Conservation (phyloP, 768 basidiomycete species). For the Lentinula detonsa region DNA sequence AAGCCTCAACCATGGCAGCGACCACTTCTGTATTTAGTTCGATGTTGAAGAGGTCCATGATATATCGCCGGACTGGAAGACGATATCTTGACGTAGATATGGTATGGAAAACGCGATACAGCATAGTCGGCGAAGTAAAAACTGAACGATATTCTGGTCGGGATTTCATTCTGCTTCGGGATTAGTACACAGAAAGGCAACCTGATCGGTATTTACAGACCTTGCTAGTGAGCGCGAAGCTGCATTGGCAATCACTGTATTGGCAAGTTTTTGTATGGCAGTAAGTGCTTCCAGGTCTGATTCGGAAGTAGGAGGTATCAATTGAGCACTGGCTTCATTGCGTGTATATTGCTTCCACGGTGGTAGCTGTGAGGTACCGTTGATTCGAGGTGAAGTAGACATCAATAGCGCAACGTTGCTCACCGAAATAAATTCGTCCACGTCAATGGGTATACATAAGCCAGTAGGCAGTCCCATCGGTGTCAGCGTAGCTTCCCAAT, state of each 20-base stretch:
- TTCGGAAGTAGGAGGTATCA: conserved; percentile 61
- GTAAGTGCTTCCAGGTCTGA: conserved; percentile 80
- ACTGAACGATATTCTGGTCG: conserved; percentile 67
- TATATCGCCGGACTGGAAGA: conserved; percentile 86
- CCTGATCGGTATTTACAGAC: conserved; percentile 32
- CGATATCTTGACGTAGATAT: conserved; percentile 89
- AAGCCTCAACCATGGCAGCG: conserved; percentile 45
- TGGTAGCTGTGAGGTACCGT: conserved; percentile 50
- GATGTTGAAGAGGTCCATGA: conserved; percentile 88
- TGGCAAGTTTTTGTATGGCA: conserved; percentile 89
- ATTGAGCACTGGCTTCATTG: conserved; percentile 34
- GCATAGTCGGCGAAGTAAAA: conserved; percentile 74
- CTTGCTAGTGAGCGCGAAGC: conserved; percentile 86
- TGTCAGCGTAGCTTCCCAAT: conserved; percentile 88
- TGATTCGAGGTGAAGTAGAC: neutral
- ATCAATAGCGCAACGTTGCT: conserved; percentile 18
- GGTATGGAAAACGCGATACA: conserved; percentile 80
- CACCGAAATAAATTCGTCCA: conserved; percentile 77
- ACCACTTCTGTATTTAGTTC: conserved; percentile 64
- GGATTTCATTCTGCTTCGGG: conserved; percentile 59
- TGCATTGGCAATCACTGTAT: conserved; percentile 92
- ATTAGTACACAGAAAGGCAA: conserved; percentile 3
- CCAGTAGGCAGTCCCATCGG: conserved; percentile 86
- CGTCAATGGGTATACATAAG: conserved; percentile 82
- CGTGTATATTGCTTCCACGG: conserved; percentile 46